Conservation (phyloP, 129 eudicot species). For the Gnaphalium uliginosum region DNA sequence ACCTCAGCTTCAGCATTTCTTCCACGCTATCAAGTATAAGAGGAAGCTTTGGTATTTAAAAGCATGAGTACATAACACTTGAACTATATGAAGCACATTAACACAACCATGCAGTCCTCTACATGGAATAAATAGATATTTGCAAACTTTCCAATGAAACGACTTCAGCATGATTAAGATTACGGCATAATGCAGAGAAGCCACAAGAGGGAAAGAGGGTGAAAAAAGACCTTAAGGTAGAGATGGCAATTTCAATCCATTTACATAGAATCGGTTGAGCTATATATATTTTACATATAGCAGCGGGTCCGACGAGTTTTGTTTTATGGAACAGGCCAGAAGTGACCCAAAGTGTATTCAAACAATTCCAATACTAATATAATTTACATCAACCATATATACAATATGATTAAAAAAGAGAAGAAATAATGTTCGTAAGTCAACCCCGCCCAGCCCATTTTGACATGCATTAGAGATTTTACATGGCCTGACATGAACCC, state of each 20-base stretch:
- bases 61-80: constrained; percentile 12
- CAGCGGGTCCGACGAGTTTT: not conserved
- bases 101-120: no score
- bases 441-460: not conserved
- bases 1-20: constrained; percentile 80
- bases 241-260: no score
- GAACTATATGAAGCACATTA: constrained; percentile 1
- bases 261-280: no score
- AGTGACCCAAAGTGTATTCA: not conserved
- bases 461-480: not conserved
- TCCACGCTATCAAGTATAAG: constrained; percentile 57
- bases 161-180: no score
- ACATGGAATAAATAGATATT: not conserved
- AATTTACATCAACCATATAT: not conserved
- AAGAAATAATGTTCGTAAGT: not conserved
- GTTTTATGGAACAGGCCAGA: not conserved
- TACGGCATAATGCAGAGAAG: no score
- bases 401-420: not conserved
- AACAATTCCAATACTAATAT: not conserved
- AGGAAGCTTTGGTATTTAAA: not conserved
- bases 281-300: no score
- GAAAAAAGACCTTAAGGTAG: no score
- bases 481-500: not conserved
- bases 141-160: no score
- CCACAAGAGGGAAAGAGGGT: no score